phyloP scores from a whole-genome alignment of 441 rosid genomes.

The Kokia cookei region DNA sequence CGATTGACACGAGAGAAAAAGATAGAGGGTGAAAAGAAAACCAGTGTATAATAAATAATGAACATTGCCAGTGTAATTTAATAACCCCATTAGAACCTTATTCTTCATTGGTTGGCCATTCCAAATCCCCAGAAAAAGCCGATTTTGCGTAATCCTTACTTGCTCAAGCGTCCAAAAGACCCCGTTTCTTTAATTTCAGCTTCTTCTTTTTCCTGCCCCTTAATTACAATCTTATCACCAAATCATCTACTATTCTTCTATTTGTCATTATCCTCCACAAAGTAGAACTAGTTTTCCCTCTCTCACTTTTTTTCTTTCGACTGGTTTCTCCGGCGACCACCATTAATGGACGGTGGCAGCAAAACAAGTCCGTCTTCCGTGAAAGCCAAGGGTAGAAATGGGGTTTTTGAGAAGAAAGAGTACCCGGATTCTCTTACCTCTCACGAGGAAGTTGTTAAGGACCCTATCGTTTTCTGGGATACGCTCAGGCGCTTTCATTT shows the following conservation, averaged over 20 bases:
- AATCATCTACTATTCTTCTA: constrained; percentile 12
- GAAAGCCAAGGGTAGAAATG: constrained; percentile 10
- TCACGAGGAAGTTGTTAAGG: constrained; percentile 50
- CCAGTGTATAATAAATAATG: constrained; percentile 14
- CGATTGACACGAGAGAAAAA: constrained; percentile 43
- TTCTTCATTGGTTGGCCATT: constrained; percentile 21
- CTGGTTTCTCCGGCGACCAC: constrained; percentile 14
- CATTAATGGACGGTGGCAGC: not conserved
- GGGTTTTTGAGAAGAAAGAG: constrained; percentile 19
- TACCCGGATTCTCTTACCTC: constrained; percentile 63
- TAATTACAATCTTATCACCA: constrained; percentile 32
- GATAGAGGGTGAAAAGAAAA: not conserved
- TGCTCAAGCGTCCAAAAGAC: constrained; percentile 34
- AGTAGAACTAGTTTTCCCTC: not conserved
- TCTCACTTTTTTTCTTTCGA: not conserved
- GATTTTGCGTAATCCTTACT: constrained; percentile 61
- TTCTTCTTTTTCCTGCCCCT: constrained; percentile 17
- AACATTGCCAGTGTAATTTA: constrained; percentile 23
- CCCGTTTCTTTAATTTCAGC: constrained; percentile 21
- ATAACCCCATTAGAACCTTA: constrained; percentile 12
- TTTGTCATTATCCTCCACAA: constrained; percentile 1
- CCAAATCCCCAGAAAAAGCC: constrained; percentile 46
- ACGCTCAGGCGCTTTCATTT: constrained; percentile 86
- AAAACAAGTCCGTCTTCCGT: constrained; percentile 38
- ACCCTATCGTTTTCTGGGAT: constrained; percentile 67